phyloP scores from a whole-genome alignment of 495 filamentous ascomycete genomes.

The Friedmanniomyces simplex region DNA sequence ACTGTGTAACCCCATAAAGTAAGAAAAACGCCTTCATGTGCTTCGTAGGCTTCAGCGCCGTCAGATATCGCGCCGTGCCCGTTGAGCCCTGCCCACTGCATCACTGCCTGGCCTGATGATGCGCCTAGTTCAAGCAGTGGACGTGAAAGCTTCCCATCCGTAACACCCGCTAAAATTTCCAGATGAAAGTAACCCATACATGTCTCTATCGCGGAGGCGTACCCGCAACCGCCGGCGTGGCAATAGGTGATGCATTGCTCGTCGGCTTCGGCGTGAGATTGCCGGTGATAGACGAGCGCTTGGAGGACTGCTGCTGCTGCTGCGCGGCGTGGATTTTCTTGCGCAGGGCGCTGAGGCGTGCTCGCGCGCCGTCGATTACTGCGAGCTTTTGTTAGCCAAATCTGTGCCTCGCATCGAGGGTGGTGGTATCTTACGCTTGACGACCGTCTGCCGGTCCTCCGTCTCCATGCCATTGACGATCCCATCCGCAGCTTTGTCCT shows the following conservation, averaged over 20 bases:
- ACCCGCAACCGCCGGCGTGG: conserved; percentile 5
- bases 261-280: conserved; percentile 15
- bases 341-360: conserved; percentile 26
- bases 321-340: conserved; percentile 30
- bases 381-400: no score
- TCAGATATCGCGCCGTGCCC: background rate
- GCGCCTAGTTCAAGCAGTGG: background rate
- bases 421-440: conserved; percentile 37
- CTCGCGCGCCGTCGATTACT: conserved; percentile 33
- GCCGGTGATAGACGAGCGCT: conserved; percentile 19
- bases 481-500: conserved; percentile 26
- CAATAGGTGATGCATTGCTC: conserved; percentile 1
- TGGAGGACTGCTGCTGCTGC: conserved; percentile 9
- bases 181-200: background rate
- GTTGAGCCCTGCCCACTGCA: background rate
- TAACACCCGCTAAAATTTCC: background rate
- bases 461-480: conserved; percentile 31
- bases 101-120: background rate
- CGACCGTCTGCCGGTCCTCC: conserved; percentile 34
- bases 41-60: background rate
- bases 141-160: no score
- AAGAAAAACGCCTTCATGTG: background rate
- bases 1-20: background rate
- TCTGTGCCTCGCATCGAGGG: no score
- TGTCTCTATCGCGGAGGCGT: conserved; percentile 13